Base-by-base conservation (phyloP, 2,329 filamentous ascomycete genomes). In the Purpureocillium takamizusanense region DNA sequence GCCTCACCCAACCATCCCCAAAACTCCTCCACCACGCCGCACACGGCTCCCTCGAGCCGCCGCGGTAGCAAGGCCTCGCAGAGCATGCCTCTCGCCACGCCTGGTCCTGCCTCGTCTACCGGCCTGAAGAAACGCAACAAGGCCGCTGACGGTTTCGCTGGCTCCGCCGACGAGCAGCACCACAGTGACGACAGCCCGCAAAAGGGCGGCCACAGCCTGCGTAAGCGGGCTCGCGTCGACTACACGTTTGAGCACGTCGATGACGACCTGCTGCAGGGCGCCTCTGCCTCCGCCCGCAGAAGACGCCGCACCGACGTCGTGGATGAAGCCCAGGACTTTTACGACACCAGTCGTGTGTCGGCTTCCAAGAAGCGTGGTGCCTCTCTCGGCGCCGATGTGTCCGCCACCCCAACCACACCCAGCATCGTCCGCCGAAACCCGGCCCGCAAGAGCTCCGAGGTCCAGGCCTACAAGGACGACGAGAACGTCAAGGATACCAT, bases 151-250 rank as follows among this genome's bases (percentile, higher is more conserved):
- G 58, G 49, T 42, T 57, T 49, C 28, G n/a, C 28, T 37, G 46
- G 44, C 39, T 51, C 59, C 25, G 51, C 50, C 33, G 50, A 56
- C 39, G 63, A 57, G 12, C 62, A 65, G n/a, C 67, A 69, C 33
- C 70, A 72, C 34, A 70, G 73, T 16, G 59, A 63, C 29, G 61
- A 67, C 45, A 67, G 64, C 42, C 74, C 67, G 37, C 67, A 62
- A 38, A 78, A 78, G 53, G 74, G 74, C 37, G 73, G 74, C 35
- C 74, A 77, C 56, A 74, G 72, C 27, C 64, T 78, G 23, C 66
- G 74, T 46, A 75, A 72, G 54, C 66, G 74, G 38, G 61, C 69
- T 37, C 71, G 72, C 42, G 64, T 78, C 45, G 73, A 78, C 55
- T 78, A 78, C 60, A 72, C 69, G 27, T 62, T 67, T 49, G 67